Conservation (phyloP, 2,329 filamentous ascomycete genomes). For the Penicillium hesseltinei region DNA sequence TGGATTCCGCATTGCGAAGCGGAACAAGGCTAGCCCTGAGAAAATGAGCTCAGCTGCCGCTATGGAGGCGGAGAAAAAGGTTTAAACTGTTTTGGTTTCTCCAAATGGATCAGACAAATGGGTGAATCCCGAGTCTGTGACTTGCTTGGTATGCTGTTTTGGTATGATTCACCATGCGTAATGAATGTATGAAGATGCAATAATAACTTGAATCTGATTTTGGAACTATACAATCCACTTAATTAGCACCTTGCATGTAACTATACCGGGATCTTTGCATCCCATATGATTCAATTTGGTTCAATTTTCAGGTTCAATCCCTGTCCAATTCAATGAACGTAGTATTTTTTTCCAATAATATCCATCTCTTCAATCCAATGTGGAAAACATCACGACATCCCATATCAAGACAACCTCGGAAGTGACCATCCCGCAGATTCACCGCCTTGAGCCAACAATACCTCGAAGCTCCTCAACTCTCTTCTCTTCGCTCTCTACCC, state of each 20-base stretch:
- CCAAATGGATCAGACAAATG: neutral
- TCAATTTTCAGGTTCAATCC: neutral
- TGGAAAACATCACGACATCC: neutral
- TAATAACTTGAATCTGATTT: conserved; percentile 2
- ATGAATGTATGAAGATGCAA: conserved; percentile 9
- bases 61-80: conserved; percentile 23
- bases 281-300: too few relatives aligned
- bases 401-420: neutral
- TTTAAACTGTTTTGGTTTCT: conserved; percentile 1
- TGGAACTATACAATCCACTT: neutral
- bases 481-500: neutral
- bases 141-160: conserved; percentile 5
- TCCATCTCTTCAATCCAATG: neutral
- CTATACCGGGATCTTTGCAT: neutral
- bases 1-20: conserved; percentile 59
- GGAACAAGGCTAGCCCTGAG: conserved; percentile 34
- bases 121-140: conserved; percentile 5
- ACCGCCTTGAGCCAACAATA: conserved; percentile 17
- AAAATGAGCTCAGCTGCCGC: conserved; percentile 8
- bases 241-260: neutral
- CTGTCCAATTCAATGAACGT: neutral
- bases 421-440: conserved; percentile 10
- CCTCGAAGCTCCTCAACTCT: neutral
- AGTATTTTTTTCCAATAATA: neutral
- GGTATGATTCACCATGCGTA: neutral